Conservation (phyloP, 2,329 filamentous ascomycete genomes). For the Helotiales sp. region DNA sequence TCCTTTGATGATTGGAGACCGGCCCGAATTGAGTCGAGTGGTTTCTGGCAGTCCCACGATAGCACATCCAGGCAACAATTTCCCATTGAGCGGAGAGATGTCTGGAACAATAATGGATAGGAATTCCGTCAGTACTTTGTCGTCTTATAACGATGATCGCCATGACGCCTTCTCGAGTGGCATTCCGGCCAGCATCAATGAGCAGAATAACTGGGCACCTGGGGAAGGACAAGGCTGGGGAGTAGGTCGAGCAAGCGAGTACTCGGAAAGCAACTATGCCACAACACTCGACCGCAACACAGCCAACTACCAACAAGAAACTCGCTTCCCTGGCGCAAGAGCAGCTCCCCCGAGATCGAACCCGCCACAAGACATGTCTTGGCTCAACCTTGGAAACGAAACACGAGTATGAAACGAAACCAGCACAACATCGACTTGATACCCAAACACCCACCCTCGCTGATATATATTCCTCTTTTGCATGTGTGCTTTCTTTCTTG, state of each 20-base stretch:
- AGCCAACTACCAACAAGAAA: conserved; percentile 24
- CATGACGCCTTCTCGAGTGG: conserved; percentile 61
- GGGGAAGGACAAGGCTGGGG: conserved; percentile 46
- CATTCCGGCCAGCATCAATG: conserved; percentile 56
- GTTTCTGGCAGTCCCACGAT: conserved; percentile 70
- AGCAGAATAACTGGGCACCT: conserved; percentile 34
- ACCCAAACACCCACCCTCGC: conserved; percentile 6
- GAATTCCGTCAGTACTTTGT: conserved; percentile 42
- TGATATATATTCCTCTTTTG: conserved; percentile 3
- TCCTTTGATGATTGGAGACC: conserved; percentile 64
- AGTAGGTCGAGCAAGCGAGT: conserved; percentile 52
- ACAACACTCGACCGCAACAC: conserved; percentile 39
- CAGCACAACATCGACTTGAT: conserved; percentile 3
- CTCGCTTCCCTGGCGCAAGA: conserved; percentile 16
- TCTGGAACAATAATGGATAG: conserved; percentile 62
- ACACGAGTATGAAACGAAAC: conserved; percentile 24
- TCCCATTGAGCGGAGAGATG: conserved; percentile 56
- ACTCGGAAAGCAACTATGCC: conserved; percentile 47
- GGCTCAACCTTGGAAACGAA: conserved; percentile 65
- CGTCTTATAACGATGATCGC: conserved; percentile 32
- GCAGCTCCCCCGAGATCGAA: conserved; percentile 15
- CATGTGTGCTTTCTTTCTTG: conserved; percentile 6
- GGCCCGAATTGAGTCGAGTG: conserved; percentile 58
- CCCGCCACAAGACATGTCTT: conserved; percentile 65
- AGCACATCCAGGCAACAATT: conserved; percentile 48